Evolutionary conservation across 257 asterid species (phyloP).

Genomic region (Verbena officinalis): DNA sequence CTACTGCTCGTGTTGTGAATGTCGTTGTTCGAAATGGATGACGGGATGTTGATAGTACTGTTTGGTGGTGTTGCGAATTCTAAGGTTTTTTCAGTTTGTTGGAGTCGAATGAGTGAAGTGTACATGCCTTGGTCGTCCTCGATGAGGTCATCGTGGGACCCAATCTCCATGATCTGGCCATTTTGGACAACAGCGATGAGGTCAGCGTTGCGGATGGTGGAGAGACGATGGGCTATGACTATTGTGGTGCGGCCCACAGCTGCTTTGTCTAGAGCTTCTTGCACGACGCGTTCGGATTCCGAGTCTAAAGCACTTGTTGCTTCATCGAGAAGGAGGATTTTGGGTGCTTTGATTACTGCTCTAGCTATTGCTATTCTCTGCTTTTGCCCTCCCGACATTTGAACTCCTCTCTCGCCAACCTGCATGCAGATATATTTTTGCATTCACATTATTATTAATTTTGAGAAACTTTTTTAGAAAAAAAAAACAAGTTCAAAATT

Average conservation of each 20-base stretch:
- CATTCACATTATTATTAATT: not conserved
- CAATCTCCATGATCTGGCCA: constrained; percentile 69
- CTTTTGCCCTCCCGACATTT: constrained; percentile 97
- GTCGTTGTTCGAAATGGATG: constrained; percentile 34
- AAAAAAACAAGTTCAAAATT: too few relatives aligned
- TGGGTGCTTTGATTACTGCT: constrained; percentile 79
- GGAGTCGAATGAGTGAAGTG: constrained; percentile 68
- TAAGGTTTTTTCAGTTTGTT: constrained; percentile 46
- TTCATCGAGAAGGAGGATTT: constrained; percentile 86
- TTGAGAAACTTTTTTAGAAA: not conserved
- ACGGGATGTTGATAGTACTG: constrained; percentile 6
- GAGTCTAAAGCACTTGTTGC: constrained; percentile 96
- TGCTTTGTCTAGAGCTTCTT: constrained; percentile 87
- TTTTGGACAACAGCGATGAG: constrained; percentile 69
- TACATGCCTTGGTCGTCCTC: constrained; percentile 49
- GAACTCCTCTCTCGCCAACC: constrained; percentile 97
- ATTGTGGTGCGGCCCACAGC: constrained; percentile 84
- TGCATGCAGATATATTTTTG: constrained; percentile 24
- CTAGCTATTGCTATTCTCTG: constrained; percentile 95
- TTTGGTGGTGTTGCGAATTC: constrained; percentile 13
- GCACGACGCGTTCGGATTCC: constrained; percentile 80
- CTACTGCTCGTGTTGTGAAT: constrained; percentile 54
- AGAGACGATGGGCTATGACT: constrained; percentile 86
- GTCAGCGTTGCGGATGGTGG: constrained; percentile 86
- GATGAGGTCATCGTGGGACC: constrained; percentile 67